Percentiles rank a stretch among this genome's conserved stretches.
These are phyloP conservation scores for Rhodotorula kratochvilovae DNA, from an alignment of 768 basidiomycete genomes.

Conservation along the genomic window DNA sequence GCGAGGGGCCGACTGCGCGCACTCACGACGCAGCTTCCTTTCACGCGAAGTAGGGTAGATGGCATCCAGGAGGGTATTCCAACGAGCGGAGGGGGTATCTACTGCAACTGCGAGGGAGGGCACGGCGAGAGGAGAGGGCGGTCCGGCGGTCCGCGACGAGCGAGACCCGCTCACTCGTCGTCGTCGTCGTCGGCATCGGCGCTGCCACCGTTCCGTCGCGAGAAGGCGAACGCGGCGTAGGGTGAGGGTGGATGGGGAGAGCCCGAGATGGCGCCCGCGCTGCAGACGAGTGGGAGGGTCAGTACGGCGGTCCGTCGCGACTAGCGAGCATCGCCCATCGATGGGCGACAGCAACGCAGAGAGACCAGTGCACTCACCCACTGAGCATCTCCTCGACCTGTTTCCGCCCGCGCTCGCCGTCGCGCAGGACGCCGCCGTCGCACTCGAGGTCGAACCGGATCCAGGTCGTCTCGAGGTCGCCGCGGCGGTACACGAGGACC, in stretches of 20 bases:
- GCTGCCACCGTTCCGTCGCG: not conserved
- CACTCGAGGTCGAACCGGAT: constrained; percentile 40
- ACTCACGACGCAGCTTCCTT: no score
- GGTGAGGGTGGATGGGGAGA: not conserved
- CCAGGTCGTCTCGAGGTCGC: constrained; percentile 38
- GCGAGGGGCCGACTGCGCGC: no score
- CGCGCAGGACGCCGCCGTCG: not conserved
- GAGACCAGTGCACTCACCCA: not conserved
- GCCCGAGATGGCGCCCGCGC: not conserved
- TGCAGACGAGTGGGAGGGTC: not conserved
- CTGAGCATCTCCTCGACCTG: constrained; percentile 15
- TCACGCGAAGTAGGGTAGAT: no score
- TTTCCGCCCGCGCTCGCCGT: constrained; percentile 1
- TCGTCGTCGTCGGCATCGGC: not conserved
- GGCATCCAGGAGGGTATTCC: no score
- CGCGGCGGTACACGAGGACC: constrained; percentile 41
- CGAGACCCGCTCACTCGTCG: not conserved
- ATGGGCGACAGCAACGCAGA: not conserved
- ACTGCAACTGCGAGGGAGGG: not conserved
- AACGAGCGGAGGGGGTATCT: not conserved
- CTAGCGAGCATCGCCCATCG: no score
- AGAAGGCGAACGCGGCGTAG: not conserved
- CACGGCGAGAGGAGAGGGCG: no score
- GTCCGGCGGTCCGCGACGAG: not conserved
- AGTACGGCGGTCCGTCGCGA: not conserved